Evolutionary conservation across 2,329 filamentous ascomycete species (phyloP), one percentile per base, ranked within the genome.

Genomic region (Dactylellina parvicollis): DNA sequence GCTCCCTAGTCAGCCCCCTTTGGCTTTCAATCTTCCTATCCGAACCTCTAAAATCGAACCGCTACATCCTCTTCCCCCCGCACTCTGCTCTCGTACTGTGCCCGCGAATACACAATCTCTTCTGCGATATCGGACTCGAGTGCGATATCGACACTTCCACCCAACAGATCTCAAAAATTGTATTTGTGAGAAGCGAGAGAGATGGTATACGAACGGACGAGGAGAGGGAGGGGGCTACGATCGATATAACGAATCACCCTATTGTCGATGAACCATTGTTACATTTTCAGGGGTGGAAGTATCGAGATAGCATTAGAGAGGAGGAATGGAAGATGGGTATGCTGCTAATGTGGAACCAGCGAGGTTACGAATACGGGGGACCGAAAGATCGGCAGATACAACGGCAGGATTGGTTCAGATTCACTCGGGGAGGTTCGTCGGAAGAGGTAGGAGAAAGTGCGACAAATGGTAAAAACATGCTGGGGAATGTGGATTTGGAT

Each of bases 271-370:
- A 72, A 24, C 40, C 18, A 9, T 28, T 72, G 14, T 18, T 72
- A 9, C 52, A 65, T 32, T 72, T 72, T n/a, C 66, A 71, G 10
- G 57, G 66, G 3, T 71, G 66, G 66, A 30, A 57, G 24, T 56
- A 71, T 16, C n/a, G 46, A 38, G 22, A 32, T 28, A 32, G 26
- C n/a, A 71, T 71, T 10, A 50, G 46, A 32, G 42, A 38, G 4
- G 22, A 30, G 8, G 22, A 59, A 0, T 72, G 67, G 67, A 60
- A 30, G 2, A 65, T 72, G 59, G 50, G 59, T 0, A 9, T 60
- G 2, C 28, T 57, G 4, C 34, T 65, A 8, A 46, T 72, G 34
- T 72, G 67, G 67, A 59, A 64, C 12, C 67, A 65, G 24, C 26
- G 42, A 1, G 67, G 67, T 1, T 72, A 65, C 14, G 50, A 59